Evolutionary conservation across 2,329 filamentous ascomycete genomes (phyloP), one percentile per base, ranked within the genome.

Genomic region (Lachnellula subtilissima): DNA sequence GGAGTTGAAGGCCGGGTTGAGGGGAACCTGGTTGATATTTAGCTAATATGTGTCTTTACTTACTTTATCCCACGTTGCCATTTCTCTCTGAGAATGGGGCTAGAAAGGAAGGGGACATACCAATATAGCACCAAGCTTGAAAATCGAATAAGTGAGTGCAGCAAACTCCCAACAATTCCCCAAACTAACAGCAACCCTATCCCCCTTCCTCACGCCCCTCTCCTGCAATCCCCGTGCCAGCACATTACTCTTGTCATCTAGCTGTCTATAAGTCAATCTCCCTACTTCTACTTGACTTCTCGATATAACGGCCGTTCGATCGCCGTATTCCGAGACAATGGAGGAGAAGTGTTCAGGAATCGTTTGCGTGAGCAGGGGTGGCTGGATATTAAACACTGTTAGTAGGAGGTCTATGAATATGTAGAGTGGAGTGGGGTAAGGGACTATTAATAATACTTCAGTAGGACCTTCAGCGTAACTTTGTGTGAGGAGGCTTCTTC

Each of bases 121-220:
- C 60, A 97, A 77, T 50, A 97, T 83, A 23, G 90, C 93, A n/a
- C 94, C 94, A 9, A 97, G 80, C 73, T 97, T 97, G 77, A 93
- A 96, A 53, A 94, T 72, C 0, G 92, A 92, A 73, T 97, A 97
- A 5, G 88, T 93, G 72, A 94, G 80, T 50, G 87, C 86, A 3
- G 89, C 90, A 70, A 90, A 93, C 71, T 96, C 91, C 64, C 87
- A 76, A 43, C 85, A 86, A 72, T 96, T 97, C 15, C 93, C 93
- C 51, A 97, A 75, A 58, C 87, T 93, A 25, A 97, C 84, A 14
- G 89, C 92, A 11, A 97, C 89, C 35, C 91, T 81, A 69, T 95
- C 87, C 5, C 91, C 91, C 67, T 92, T 95, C 58, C 75, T 78
- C 1, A 97, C 88, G 3, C 90, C 91, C 0, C 87, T 74, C 0